These are phyloP conservation scores for Vicia sativa DNA, from an alignment of 306 rosid species.

Conservation along the genomic window DNA sequence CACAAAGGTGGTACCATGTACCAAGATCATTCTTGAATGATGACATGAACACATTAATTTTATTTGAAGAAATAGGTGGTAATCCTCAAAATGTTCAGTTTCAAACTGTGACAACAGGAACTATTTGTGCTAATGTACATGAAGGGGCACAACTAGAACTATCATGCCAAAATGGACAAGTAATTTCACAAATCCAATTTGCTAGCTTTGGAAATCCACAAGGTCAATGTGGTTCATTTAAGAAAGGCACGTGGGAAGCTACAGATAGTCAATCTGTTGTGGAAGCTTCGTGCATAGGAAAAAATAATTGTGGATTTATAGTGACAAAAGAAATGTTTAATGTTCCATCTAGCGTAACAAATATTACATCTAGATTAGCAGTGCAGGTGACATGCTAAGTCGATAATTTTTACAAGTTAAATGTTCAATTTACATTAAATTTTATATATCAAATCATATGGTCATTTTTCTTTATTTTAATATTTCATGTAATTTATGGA, in stretches of 20 bases:
- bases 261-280: background rate
- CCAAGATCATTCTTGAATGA: background rate
- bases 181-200: slow-evolving; percentile 12
- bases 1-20: slow-evolving; percentile 18
- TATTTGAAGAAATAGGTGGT: slow-evolving; percentile 19
- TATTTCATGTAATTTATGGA: no score
- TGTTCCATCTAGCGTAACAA: background rate
- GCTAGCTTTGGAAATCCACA: slow-evolving; percentile 13
- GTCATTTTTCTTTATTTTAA: no score
- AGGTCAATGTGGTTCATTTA: slow-evolving; percentile 7
- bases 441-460: no score
- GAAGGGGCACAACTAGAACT: slow-evolving; percentile 1
- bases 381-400: background rate
- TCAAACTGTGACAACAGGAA: background rate
- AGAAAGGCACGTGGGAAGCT: background rate
- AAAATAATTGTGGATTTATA: background rate
- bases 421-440: background rate
- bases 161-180: slow-evolving; percentile 6
- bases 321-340: background rate
- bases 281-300: slow-evolving; percentile 12
- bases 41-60: slow-evolving; percentile 7
- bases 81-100: slow-evolving; percentile 1
- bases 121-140: slow-evolving; percentile 9
- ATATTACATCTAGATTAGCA: background rate
- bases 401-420: background rate